phyloP scores from a whole-genome alignment of 2,329 filamentous ascomycete genomes.

The Aspergillus pseudoviridinutans region DNA sequence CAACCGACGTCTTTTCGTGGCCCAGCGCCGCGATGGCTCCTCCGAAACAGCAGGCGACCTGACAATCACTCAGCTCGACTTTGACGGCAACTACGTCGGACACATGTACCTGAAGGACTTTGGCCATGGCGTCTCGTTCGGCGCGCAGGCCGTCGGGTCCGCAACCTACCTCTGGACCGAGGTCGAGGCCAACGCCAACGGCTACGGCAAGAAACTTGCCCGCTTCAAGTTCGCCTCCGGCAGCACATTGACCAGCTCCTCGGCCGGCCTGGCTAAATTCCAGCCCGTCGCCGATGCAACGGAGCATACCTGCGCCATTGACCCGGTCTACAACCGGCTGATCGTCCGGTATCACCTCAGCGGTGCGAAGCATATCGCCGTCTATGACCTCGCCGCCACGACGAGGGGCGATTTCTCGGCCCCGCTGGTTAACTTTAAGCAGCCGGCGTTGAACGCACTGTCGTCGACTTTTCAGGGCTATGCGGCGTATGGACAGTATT shows the following conservation, averaged over 20 bases:
- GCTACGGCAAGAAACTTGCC: conserved; percentile 18
- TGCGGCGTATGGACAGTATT: conserved; percentile 14
- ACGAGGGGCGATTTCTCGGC: conserved; percentile 14
- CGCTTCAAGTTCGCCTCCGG: conserved; percentile 19
- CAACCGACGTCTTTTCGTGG: conserved; percentile 19
- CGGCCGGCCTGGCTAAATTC: conserved; percentile 4
- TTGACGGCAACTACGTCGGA: conserved; percentile 17
- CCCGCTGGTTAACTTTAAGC: conserved; percentile 13
- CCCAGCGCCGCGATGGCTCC: conserved; percentile 15
- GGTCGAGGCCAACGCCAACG: conserved; percentile 16
- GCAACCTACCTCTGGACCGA: conserved; percentile 21
- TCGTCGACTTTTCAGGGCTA: conserved; percentile 14
- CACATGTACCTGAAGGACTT: conserved; percentile 19
- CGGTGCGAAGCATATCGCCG: conserved; percentile 14
- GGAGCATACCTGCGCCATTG: conserved; percentile 16
- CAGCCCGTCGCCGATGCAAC: conserved; percentile 10
- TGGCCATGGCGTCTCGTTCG: conserved; percentile 19
- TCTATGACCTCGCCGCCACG: conserved; percentile 13
- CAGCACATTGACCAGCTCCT: conserved; percentile 6
- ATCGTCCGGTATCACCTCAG: conserved; percentile 15
- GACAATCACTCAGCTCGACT: conserved; percentile 20
- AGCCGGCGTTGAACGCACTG: conserved; percentile 7
- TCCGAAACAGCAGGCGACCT: conserved; percentile 13
- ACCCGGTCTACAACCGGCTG: conserved; percentile 13
- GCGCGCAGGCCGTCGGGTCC: conserved; percentile 11